Percentiles rank a stretch among this genome's conserved stretches.
These are phyloP conservation scores for Dendrocalamus latiflorus DNA, from an alignment of 202 grass and related monocot species.

Conservation along the genomic window DNA sequence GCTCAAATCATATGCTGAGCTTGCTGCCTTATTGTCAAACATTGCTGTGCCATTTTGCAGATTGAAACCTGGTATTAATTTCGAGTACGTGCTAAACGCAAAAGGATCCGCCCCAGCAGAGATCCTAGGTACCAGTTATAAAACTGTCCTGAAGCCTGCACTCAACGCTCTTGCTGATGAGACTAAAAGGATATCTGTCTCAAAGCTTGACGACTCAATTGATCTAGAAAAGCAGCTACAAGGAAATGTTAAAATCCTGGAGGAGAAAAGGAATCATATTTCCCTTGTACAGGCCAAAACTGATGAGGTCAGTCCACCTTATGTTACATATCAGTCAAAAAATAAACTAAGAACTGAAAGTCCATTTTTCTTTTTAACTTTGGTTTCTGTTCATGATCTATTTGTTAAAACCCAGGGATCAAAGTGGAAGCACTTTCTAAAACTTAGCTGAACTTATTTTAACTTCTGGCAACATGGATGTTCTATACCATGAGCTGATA, in stretches of 20 bases:
- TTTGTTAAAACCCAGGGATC: not conserved
- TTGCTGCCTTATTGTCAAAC: not conserved
- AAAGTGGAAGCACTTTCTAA: not conserved
- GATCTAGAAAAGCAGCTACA: conserved; percentile 48
- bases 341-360: not conserved
- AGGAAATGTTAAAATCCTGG: conserved; percentile 47
- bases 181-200: conserved; percentile 38
- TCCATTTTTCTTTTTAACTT: not conserved
- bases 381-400: not conserved
- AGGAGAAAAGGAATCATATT: conserved; percentile 44
- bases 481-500: too few relatives aligned
- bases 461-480: too few relatives aligned
- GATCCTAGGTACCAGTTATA: conserved; percentile 62
- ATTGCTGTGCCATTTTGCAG: conserved; percentile 35
- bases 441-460: not conserved
- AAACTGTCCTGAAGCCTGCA: conserved; percentile 59
- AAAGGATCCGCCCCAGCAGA: conserved; percentile 65
- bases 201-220: conserved; percentile 54
- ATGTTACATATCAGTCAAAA: not conserved
- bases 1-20: not conserved
- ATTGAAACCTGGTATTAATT: conserved; percentile 68
- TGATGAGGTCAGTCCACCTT: conserved; percentile 50
- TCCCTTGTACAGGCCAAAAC: conserved; percentile 41
- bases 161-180: conserved; percentile 50
- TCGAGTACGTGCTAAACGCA: conserved; percentile 62